phyloP scores from a whole-genome alignment of 306 rosid species.

The Adenanthera pavonina region DNA sequence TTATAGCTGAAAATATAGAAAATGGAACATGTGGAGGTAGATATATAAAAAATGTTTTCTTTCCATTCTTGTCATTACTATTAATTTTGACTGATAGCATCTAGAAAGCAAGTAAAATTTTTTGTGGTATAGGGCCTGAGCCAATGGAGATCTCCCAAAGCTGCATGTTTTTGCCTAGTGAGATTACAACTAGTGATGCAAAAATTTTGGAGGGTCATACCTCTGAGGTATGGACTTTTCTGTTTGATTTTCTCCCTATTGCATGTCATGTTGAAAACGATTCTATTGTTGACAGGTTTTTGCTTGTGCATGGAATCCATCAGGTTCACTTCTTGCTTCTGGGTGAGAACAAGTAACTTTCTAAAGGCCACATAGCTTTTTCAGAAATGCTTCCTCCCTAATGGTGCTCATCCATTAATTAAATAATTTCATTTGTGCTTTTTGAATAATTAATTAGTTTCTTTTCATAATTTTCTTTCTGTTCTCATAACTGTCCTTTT shows the following conservation, averaged over 20 bases:
- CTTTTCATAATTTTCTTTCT: not conserved
- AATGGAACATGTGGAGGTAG: constrained; percentile 53
- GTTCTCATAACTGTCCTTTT: not conserved
- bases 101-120: not conserved
- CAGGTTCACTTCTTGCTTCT: constrained; percentile 72
- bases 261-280: constrained; percentile 7
- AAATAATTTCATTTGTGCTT: not conserved
- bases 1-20: constrained; percentile 43
- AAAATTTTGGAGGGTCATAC: constrained; percentile 70
- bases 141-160: constrained; percentile 70
- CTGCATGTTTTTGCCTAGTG: constrained; percentile 37
- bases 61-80: not conserved
- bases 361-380: not conserved
- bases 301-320: constrained; percentile 83
- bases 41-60: not conserved
- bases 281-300: constrained; percentile 53
- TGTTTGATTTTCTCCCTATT: not conserved
- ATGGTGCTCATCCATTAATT: constrained; percentile 1
- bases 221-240: constrained; percentile 58
- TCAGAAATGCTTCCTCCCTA: not conserved
- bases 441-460: constrained; percentile 14
- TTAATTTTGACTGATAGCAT: not conserved
- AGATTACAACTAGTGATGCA: constrained; percentile 50
- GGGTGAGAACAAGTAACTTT: constrained; percentile 54
- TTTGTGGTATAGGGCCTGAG: constrained; percentile 56